Evolutionary conservation across 305 asterid species (phyloP).

Genomic region (Fraxinus floribunda): DNA sequence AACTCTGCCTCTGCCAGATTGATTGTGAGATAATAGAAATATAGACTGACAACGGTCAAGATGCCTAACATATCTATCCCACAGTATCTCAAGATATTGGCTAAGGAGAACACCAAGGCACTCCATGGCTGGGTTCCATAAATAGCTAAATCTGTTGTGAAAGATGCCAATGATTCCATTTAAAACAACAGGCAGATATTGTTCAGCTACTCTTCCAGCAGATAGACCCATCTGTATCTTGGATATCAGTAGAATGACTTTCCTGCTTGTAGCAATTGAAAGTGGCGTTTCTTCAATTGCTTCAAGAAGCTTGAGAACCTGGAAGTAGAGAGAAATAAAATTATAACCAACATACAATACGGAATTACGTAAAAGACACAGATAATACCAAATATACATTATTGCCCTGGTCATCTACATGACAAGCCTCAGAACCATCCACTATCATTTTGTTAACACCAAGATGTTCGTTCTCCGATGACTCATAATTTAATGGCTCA

Average conservation of each 20-base stretch:
- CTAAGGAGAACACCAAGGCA: slow-evolving; percentile 64
- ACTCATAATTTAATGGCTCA: slow-evolving; percentile 44
- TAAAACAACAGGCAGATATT: slow-evolving; percentile 56
- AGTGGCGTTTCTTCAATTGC: slow-evolving; percentile 67
- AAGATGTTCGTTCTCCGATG: slow-evolving; percentile 32
- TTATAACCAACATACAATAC: slow-evolving; percentile 1
- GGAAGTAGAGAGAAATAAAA: slow-evolving; percentile 27
- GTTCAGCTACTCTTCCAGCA: slow-evolving; percentile 54
- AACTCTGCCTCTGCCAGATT: slow-evolving; percentile 31
- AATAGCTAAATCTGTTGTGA: slow-evolving; percentile 64
- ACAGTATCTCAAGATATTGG: slow-evolving; percentile 52
- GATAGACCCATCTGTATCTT: slow-evolving; percentile 65
- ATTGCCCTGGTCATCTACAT: slow-evolving; percentile 31
- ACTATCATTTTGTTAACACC: slow-evolving; percentile 35
- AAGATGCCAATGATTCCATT: slow-evolving; percentile 77
- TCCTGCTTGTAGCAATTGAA: slow-evolving; percentile 72
- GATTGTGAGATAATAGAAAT: slow-evolving; percentile 49
- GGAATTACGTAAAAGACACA: slow-evolving; percentile 21
- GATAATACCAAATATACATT: slow-evolving; percentile 39
- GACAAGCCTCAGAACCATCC: slow-evolving; percentile 41
- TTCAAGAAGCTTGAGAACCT: slow-evolving; percentile 76
- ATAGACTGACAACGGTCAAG: slow-evolving; percentile 58
- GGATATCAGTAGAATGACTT: slow-evolving; percentile 58
- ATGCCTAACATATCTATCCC: slow-evolving; percentile 63
- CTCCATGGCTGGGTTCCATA: slow-evolving; percentile 77